Evolutionary conservation across 257 asterid genomes (phyloP).

Genomic region (Solanum chiquidenum): DNA sequence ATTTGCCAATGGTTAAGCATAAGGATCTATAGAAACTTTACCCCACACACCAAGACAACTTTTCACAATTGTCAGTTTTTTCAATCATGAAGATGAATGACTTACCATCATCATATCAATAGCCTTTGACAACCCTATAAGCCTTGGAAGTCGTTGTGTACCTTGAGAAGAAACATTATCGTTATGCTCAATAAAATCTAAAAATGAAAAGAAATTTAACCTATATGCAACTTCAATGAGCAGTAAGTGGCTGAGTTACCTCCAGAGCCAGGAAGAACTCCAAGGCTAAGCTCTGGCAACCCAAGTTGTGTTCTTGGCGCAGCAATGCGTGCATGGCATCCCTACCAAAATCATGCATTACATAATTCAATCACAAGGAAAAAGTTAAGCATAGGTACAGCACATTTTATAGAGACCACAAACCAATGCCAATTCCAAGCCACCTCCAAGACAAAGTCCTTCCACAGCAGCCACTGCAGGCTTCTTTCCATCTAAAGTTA

Average conservation of each 20-base stretch:
- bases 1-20: background rate
- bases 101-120: slow-evolving; percentile 86
- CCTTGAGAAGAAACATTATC: slow-evolving; percentile 34
- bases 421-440: slow-evolving; percentile 89
- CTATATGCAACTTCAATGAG: background rate
- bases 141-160: slow-evolving; percentile 96
- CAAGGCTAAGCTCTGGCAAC: slow-evolving; percentile 94
- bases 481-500: slow-evolving; percentile 65
- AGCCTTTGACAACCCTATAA: slow-evolving; percentile 81
- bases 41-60: background rate
- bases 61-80: background rate
- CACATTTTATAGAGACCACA: slow-evolving; percentile 9
- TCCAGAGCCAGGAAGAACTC: slow-evolving; percentile 93
- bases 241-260: slow-evolving; percentile 30
- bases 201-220: background rate
- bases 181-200: background rate
- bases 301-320: slow-evolving; percentile 73
- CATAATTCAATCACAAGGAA: background rate
- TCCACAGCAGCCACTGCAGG: slow-evolving; percentile 89
- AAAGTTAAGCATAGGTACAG: background rate
- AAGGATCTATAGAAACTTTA: background rate
- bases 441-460: slow-evolving; percentile 99
- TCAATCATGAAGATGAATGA: slow-evolving; percentile 3
- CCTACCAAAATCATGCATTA: slow-evolving; percentile 32
- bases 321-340: slow-evolving; percentile 93